Base-by-base conservation (phyloP, 495 filamentous ascomycete species). In the Talaromyces proteolyticus region DNA sequence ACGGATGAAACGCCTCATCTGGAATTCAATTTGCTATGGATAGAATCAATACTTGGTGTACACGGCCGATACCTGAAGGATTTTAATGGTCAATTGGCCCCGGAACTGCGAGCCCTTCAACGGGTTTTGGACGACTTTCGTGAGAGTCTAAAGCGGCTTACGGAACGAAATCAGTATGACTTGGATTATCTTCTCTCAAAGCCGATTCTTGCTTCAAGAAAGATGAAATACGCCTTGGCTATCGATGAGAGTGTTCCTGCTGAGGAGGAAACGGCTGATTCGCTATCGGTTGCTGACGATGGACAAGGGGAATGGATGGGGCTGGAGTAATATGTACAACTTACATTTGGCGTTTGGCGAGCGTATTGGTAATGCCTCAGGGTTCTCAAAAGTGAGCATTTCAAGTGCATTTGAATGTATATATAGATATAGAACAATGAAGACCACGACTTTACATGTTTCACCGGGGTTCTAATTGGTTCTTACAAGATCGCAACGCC, bases 11-110 rank as follows among this genome's bases (percentile, higher is more conserved):
- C 81, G 1, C 92, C 91, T 2, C 91, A 95, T 70, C 72, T 98
- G 17, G 93, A 98, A 65, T 93, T 96, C 67, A 91, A 92, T 61
- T 69, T 98, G 49, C 62, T 90, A 12, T 98, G 93, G 93, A 84
- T 96, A 53, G 86, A 92, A 62, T 79, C 85, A n/a, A 62, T 96
- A 23, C 72, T 96, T 51, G 82, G 83, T 54, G 79, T 73, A 52
- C 93, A 96, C 64, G 93, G 93, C 23, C 74, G 84, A 17, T 88
- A 86, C 73, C 69, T 97, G 57, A 86, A 86, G 51, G 87, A 92
- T 40, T 85, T 92, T 61, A 72, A 80, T 12, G 81, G 77, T 10
- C 81, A 81, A 52, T 84, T 91, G 36, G 88, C 87, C 46, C 76
- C 88, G 10, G 93, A 96, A 62, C 69, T 96, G 51, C 79, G 93